Evolutionary conservation across 2,329 filamentous ascomycete species (phyloP), one percentile per base, ranked within the genome.

Genomic region (Knufia petricola): DNA sequence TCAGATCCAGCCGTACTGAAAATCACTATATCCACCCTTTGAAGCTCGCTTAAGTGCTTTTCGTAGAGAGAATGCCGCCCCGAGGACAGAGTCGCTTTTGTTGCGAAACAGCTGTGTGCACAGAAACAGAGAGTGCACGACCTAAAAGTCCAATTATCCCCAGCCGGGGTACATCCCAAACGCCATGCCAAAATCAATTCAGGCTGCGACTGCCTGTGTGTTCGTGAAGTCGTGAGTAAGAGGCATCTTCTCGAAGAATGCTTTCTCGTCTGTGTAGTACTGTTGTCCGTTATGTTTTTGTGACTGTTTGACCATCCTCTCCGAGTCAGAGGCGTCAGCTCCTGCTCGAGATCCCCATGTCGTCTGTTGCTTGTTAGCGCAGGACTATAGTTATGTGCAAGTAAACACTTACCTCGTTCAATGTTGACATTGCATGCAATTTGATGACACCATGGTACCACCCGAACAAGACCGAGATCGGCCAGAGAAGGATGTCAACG

Each of bases 341-440:
- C 92, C 89, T 60, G 87, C 86, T 67, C 89, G 84, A 69, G 87
- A 95, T 62, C 89, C 89, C 89, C 89, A 95, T 46, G 88, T 90
- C 38, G 89, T 95, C 89, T 95, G 63, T 50, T 45, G 39, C 51
- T 40, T 54, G 58, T 59, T 49, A 52, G 57, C 49, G 59, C 19
- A 12, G n/a, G 10, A 21, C 48, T 15, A 23, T 7, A 10, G n/a
- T 4, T 34, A 9, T 8, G 39, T 9, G 13, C 30, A 34, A 38
- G n/a, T 24, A 38, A 15, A 30, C 28, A 72, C 82, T 68, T 77
- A 94, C 87, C 79, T 85, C 83, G 62, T 84, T 82, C 58, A 89
- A 78, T 50, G 89, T 95, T 57, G 84, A 73, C 53, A 89, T 75
- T 34, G 90, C 88, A 62, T 90, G 90, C 54, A 94, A 74, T 73